Evolutionary conservation across 768 basidiomycete genomes (phyloP), one percentile per base, ranked within the genome.

Genomic region (Leccinum truebloodii): DNA sequence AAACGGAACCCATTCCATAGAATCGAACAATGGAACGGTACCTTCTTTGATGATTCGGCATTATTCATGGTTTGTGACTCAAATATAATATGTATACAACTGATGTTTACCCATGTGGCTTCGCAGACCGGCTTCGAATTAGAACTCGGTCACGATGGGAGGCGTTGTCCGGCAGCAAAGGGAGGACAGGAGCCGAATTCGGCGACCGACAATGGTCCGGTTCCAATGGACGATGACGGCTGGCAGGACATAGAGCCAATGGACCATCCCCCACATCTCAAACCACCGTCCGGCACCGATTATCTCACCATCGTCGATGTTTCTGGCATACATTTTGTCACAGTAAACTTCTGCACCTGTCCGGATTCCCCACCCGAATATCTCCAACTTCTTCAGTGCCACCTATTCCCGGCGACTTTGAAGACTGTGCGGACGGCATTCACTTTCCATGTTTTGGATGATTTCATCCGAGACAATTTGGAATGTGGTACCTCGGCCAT

Each of bases 401-500:
- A 8, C 14, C n/a, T 41, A 7, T 41, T 41, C 16, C 39, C 39
- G 8, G 14, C 39, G 6, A 41, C 39, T 8, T 16, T 41, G 39
- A 41, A n/a, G 6, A 41, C 16, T 12, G 18, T 41, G 16, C 39
- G n/a, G 3, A 32, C 32, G 10, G 32, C 32, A 4, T 32, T 32
- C 32, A 32, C 32, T 12, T 32, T 32, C 32, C 39, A n/a, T 6
- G 39, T 41, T 41, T 18, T 41, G 8, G 39, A 41, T 10, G 39
- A 41, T n/a, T 41, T 41, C n/a, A 41, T 41, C n/a, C 39, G 39
- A 41, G 39, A 41, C 39, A 57, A 68, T 10, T 3, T 72, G 41
- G 67, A 72, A 51, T 70, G 71, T 14, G 46, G 58, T 5, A 65
- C 64, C 0, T 52, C 35, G 0, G 56, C 20, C 0, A 22, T 24